Percentiles rank a stretch among this genome's conserved stretches.
phyloP scores from a whole-genome alignment of 257 asterid genomes.

The Nicotiana tabacum region DNA sequence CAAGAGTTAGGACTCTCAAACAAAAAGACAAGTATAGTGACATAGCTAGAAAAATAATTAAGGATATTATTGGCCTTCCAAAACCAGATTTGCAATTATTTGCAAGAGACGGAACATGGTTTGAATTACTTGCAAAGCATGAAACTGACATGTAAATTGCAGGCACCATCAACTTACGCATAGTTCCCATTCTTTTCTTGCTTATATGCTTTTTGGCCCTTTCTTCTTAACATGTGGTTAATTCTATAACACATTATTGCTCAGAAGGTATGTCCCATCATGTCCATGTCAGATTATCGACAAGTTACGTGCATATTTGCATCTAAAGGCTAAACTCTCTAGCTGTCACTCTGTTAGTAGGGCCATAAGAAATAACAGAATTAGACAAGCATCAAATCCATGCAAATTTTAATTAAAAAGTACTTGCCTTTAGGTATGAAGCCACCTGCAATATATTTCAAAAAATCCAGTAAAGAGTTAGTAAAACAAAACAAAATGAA shows the following conservation, averaged over 20 bases:
- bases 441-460: conserved; percentile 57
- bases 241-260: background rate
- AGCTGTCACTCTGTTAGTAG: background rate
- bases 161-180: background rate
- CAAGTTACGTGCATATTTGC: background rate
- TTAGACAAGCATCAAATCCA: conserved; percentile 5
- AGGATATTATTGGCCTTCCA: background rate
- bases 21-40: background rate
- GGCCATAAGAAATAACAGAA: background rate
- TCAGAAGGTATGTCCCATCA: background rate
- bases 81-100: background rate
- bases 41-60: background rate
- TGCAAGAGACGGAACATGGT: background rate
- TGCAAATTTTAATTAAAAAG: conserved; percentile 12
- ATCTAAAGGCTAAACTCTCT: background rate
- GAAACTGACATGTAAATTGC: no score
- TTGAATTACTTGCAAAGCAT: no score
- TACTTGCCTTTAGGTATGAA: conserved; percentile 67
- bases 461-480: conserved; percentile 5
- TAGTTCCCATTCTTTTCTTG: background rate
- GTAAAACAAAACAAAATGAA: background rate
- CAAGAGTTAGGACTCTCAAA: background rate
- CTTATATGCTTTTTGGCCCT: background rate
- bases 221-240: background rate
- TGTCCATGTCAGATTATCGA: background rate